These are phyloP conservation scores for Alternaria alternata DNA, from an alignment of 2,329 filamentous ascomycete species.

Conservation along the genomic window DNA sequence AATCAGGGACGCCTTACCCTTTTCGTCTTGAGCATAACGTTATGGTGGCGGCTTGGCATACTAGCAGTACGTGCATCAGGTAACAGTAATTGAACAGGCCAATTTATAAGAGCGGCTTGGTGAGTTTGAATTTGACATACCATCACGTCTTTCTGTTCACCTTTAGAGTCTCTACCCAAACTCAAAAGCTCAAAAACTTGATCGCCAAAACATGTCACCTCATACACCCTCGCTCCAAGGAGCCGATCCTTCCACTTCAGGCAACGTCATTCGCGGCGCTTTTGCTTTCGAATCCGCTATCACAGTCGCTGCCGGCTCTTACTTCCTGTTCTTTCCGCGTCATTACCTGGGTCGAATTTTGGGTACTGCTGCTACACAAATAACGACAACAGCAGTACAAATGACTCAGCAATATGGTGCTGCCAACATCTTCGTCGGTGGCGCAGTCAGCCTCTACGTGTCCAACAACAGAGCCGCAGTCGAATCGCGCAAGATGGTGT, in stretches of 20 bases:
- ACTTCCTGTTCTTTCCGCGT: not conserved
- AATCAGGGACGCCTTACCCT: not conserved
- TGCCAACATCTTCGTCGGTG: not conserved
- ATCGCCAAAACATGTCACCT: not conserved
- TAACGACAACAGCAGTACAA: not conserved
- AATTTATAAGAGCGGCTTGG: not conserved
- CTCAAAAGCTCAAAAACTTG: fast-evolving
- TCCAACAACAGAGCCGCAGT: not conserved
- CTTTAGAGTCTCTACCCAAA: fast-evolving
- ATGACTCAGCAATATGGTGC: not conserved
- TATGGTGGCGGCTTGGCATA: not conserved
- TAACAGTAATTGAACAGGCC: not conserved
- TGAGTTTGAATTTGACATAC: not conserved
- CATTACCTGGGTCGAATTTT: not conserved
- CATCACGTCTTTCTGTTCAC: not conserved
- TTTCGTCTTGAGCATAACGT: not conserved
- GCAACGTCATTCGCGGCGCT: not conserved
- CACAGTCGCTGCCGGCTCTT: not conserved
- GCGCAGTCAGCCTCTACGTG: not conserved
- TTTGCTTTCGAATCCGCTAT: not conserved
- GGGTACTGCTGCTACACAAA: not conserved
- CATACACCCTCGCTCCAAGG: not conserved
- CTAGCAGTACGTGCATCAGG: not conserved
- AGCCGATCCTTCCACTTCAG: not conserved
- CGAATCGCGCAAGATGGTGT: not conserved